Evolutionary conservation across 768 basidiomycete species (phyloP).

Genomic region (Leucocoprinus sp.): DNA sequence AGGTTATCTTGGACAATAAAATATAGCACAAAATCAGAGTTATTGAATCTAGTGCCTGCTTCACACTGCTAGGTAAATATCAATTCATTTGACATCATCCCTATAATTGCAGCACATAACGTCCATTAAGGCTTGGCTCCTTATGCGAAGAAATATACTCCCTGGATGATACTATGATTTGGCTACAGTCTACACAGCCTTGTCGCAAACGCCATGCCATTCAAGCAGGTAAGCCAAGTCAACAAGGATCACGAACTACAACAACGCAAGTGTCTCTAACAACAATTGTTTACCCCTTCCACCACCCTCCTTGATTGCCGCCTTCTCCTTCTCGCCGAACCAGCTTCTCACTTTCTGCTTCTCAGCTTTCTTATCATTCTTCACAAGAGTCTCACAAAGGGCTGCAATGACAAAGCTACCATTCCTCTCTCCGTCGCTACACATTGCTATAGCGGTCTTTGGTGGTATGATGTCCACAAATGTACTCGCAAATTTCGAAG

Average conservation of each 20-base stretch:
- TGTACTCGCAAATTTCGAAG: conserved; percentile 46
- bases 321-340: conserved; percentile 44
- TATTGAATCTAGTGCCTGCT: no score
- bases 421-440: conserved; percentile 41
- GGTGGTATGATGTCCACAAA: conserved; percentile 50
- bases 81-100: no score
- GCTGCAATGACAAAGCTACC: conserved; percentile 75
- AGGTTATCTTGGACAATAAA: no score
- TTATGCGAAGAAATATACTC: no score
- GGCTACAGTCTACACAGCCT: no score
- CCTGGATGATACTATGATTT: no score
- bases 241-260: conserved; percentile 22
- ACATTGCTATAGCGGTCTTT: conserved; percentile 47
- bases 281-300: conserved; percentile 70
- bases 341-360: conserved; percentile 42
- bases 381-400: conserved; percentile 50
- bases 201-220: no score
- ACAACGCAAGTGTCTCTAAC: conserved; percentile 40
- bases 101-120: no score
- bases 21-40: no score
- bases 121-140: no score
- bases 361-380: conserved; percentile 28
- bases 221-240: no score
- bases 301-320: conserved; percentile 41
- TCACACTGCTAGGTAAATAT: no score